phyloP scores from a whole-genome alignment of 164 flowering plant species.

The Vitis rotundifolia region DNA sequence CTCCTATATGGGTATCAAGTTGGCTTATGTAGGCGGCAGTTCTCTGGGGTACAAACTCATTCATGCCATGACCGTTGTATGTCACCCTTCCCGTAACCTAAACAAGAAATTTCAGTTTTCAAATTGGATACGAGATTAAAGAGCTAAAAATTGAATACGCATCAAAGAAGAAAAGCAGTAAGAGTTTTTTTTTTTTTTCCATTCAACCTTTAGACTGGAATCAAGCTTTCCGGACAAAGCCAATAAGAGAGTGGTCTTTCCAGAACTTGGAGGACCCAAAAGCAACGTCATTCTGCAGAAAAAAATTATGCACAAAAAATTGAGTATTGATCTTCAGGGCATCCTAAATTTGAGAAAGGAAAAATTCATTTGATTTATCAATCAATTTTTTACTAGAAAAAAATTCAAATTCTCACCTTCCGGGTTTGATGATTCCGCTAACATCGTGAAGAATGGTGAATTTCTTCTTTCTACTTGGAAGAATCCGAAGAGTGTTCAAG shows the following conservation, averaged over 20 bases:
- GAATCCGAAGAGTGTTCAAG: conserved; percentile 36
- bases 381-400: too few relatives aligned
- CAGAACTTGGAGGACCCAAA: conserved; percentile 51
- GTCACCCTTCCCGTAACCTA: conserved; percentile 51
- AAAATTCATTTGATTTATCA: too few relatives aligned
- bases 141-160: too few relatives aligned
- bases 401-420: conserved; percentile 38
- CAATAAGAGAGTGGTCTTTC: conserved; percentile 45
- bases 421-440: conserved; percentile 70
- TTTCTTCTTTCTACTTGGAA: conserved; percentile 45
- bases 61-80: conserved; percentile 57
- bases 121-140: neutral
- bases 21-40: conserved; percentile 69
- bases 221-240: conserved; percentile 55
- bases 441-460: conserved; percentile 61
- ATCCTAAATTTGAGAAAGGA: too few relatives aligned
- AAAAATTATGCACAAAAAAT: too few relatives aligned
- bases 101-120: neutral
- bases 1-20: conserved; percentile 55
- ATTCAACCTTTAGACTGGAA: conserved; percentile 40
- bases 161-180: neutral
- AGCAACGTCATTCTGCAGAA: conserved; percentile 37
- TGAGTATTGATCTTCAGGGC: too few relatives aligned
- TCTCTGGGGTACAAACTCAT: conserved; percentile 63
- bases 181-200: neutral